Evolutionary conservation across 352 stramenopile genomes (phyloP).

Genomic region (Phytophthora rubi): DNA sequence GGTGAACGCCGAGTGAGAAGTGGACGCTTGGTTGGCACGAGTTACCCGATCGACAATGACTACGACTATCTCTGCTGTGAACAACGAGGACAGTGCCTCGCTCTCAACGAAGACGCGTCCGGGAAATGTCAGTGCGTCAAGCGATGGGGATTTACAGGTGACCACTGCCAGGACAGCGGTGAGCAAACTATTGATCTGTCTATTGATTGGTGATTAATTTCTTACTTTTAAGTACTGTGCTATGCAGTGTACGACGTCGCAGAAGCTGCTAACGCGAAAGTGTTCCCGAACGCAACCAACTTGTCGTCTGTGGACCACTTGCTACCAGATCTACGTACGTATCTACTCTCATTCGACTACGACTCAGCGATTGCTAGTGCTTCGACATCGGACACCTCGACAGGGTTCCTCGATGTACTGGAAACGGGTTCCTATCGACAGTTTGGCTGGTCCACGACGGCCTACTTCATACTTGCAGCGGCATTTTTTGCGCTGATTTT

Average conservation of each 20-base stretch:
- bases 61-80: slow-evolving; percentile 73
- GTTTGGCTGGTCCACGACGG: slow-evolving; percentile 46
- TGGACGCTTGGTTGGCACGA: slow-evolving; percentile 61
- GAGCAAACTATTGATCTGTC: slow-evolving; percentile 7
- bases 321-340: slow-evolving; percentile 57
- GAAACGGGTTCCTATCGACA: slow-evolving; percentile 50
- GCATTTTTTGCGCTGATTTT: slow-evolving; percentile 42
- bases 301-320: slow-evolving; percentile 38
- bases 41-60: slow-evolving; percentile 78
- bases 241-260: slow-evolving; percentile 68
- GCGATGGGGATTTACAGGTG: slow-evolving; percentile 68
- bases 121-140: slow-evolving; percentile 71
- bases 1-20: slow-evolving; percentile 67
- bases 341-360: slow-evolving; percentile 55
- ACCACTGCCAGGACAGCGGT: slow-evolving; percentile 74
- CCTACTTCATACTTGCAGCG: slow-evolving; percentile 37
- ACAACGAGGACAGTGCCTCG: slow-evolving; percentile 55
- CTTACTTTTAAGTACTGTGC: neutral
- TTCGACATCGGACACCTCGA: neutral
- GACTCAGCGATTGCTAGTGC: slow-evolving; percentile 30
- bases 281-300: slow-evolving; percentile 50
- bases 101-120: slow-evolving; percentile 62
- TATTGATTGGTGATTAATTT: neutral
- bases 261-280: slow-evolving; percentile 42
- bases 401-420: slow-evolving; percentile 33